Conservation (phyloP, 768 basidiomycete genomes). For the Termitomyces eurrhizus region DNA sequence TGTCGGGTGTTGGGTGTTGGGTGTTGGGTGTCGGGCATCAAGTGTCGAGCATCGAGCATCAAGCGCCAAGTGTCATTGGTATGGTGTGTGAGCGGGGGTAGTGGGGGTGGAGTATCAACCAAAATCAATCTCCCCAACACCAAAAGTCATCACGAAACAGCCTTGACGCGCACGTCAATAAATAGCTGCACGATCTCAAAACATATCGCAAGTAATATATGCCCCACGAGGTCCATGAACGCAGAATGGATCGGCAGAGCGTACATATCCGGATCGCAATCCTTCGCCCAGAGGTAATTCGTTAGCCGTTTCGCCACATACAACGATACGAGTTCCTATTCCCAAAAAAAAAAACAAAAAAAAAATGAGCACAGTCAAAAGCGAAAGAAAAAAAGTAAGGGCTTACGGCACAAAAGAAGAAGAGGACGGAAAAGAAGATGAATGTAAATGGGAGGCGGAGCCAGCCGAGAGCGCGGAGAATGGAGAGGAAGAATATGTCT, state of each 20-base stretch:
- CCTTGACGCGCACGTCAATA: background rate
- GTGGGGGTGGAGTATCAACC: no score
- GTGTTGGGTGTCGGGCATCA: no score
- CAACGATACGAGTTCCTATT: constrained; percentile 69
- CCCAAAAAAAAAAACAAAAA: background rate
- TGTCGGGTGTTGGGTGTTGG: no score
- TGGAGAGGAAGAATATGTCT: constrained; percentile 65
- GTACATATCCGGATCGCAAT: constrained; percentile 87
- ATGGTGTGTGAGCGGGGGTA: no score
- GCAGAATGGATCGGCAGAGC: constrained; percentile 92
- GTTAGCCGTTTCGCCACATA: constrained; percentile 64
- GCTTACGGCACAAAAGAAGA: constrained; percentile 72
- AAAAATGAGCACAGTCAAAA: background rate
- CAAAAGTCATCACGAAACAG: background rate
- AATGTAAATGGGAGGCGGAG: constrained; percentile 68
- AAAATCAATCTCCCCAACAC: no score
- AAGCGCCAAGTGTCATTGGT: no score
- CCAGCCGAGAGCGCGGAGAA: constrained; percentile 73
- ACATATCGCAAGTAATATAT: constrained; percentile 72
- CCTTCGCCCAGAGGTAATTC: constrained; percentile 70
- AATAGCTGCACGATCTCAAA: constrained; percentile 60
- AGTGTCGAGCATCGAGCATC: no score
- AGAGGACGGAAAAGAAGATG: constrained; percentile 57
- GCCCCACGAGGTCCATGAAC: constrained; percentile 80
- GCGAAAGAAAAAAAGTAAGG: background rate